Evolutionary conservation across 306 rosid species (phyloP), one percentile per base, ranked within the genome.

Genomic region (Rosa chinensis): DNA sequence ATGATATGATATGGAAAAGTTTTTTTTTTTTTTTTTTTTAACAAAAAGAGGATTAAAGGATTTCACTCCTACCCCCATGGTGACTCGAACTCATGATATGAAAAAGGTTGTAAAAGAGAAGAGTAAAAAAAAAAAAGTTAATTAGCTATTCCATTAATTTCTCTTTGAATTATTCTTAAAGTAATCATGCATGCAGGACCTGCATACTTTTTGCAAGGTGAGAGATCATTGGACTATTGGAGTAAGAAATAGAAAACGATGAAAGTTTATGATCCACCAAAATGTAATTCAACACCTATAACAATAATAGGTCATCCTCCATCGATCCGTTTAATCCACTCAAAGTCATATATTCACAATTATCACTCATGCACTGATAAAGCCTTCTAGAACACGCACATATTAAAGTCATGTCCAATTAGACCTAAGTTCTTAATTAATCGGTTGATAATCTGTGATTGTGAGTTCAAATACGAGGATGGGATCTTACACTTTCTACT

Each of bases 361-460:
- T 55, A n/a, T 37, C 66, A 50, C 48, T 56, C 39, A 40, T 20
- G 77, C 68, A 39, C 40, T 18, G 11, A 49, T 9, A 47, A 71
- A 74, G 21, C 42, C 68, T 21, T 58, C 53, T 42, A 74, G 69
- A 58, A 58, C 25, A 37, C 10, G 10, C 55, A 42, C 52, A 58
- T 74, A 74, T 39, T 55, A 21, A 39, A 74, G 77, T 53, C 53
- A 14, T 42, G 68, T 21, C 53, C 53, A 58, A 74, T 40, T 58
- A 74, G 21, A 40, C 8, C 77, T 10, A 42, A 21, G 50, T 53
- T 39, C 6, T 39, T 10, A 71, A 1, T 25, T 25, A 48, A 63
- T 13, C 13, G 44, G 69, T 63, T 1, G n/a, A 2, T 64, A 63
- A 37, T 39, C 25, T 66, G 48, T 18, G 71, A 4, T 64, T 35